Percentiles rank a stretch among this genome's conserved stretches.
phyloP scores from a whole-genome alignment of 768 basidiomycete species.

The Gymnopilus junonius region DNA sequence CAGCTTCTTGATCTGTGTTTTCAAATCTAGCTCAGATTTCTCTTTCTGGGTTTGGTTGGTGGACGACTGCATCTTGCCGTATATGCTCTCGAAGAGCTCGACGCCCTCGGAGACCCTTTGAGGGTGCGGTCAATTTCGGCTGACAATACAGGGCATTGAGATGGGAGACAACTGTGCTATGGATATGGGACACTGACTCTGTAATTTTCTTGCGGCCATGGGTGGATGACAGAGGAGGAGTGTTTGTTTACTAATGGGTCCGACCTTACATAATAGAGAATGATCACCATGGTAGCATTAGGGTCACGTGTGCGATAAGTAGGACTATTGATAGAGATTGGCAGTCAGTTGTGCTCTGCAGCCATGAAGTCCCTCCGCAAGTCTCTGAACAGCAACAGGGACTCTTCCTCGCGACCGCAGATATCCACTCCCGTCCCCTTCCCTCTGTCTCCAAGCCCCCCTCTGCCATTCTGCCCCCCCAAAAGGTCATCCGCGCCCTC shows the following conservation, averaged over 20 bases:
- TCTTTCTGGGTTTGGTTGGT: slow-evolving; percentile 80
- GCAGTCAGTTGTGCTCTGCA: slow-evolving; percentile 8
- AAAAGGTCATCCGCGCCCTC: slow-evolving; percentile 93
- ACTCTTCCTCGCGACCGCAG: slow-evolving; percentile 57
- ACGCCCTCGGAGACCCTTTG: slow-evolving; percentile 97
- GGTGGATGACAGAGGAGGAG: slow-evolving; percentile 28
- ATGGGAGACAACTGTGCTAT: neutral
- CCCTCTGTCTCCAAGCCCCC: slow-evolving; percentile 73
- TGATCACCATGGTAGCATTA: neutral
- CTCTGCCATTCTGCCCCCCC: slow-evolving; percentile 78
- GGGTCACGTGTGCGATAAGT: slow-evolving; percentile 19
- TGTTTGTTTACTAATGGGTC: slow-evolving; percentile 30
- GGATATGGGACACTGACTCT: slow-evolving; percentile 59
- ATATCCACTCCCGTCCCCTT: slow-evolving; percentile 74
- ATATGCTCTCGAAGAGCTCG: slow-evolving; percentile 92
- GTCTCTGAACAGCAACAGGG: slow-evolving; percentile 72
- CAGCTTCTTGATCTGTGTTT: slow-evolving; percentile 97
- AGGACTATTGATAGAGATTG: slow-evolving; percentile 2
- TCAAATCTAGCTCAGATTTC: slow-evolving; percentile 54
- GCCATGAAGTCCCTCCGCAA: slow-evolving; percentile 85
- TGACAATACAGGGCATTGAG: slow-evolving; percentile 35
- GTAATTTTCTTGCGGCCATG: slow-evolving; percentile 92
- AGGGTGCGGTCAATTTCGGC: slow-evolving; percentile 99
- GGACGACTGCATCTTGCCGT: slow-evolving; percentile 97
- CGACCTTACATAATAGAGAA: slow-evolving; percentile 15